Percentiles rank a stretch among this genome's conserved stretches.
phyloP scores from a whole-genome alignment of 345 rosid species.

The Anacardium occidentale region DNA sequence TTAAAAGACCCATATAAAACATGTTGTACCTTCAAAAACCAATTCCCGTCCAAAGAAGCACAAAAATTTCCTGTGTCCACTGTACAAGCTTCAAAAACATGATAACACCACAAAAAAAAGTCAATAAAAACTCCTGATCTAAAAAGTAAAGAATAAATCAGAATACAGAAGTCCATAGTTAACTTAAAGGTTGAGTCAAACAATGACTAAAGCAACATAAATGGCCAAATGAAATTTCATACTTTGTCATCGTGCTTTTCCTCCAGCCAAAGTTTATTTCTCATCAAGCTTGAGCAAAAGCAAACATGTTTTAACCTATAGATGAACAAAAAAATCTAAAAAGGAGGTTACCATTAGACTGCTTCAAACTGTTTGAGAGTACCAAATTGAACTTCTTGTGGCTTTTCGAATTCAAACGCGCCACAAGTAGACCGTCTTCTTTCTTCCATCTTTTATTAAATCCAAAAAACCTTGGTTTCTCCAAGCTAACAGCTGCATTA shows the following conservation, averaged over 20 bases:
- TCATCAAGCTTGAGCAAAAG: too few relatives aligned
- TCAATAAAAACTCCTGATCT: not conserved
- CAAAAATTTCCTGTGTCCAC: constrained; percentile 21
- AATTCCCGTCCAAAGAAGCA: constrained; percentile 28
- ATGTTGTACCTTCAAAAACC: constrained; percentile 37
- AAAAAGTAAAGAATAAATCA: not conserved
- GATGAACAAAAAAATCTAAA: not conserved
- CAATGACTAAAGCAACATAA: not conserved
- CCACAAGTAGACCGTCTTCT: not conserved
- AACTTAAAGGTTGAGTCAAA: not conserved
- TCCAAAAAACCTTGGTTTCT: not conserved
- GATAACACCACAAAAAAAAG: not conserved
- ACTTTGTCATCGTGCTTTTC: not conserved
- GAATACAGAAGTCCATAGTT: not conserved
- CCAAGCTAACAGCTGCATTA: not conserved
- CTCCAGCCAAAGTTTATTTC: not conserved
- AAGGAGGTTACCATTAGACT: constrained; percentile 3
- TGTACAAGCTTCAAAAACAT: constrained; percentile 23
- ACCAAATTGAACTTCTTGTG: constrained; percentile 1
- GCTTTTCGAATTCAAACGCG: not conserved
- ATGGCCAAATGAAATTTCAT: not conserved
- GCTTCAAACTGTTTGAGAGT: not conserved
- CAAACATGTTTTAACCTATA: too few relatives aligned
- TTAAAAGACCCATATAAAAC: not conserved
- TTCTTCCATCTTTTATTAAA: not conserved